Evolutionary conservation across 371 early-diverging fungal genomes (phyloP).

Genomic region (Lichtheimia ornata): DNA sequence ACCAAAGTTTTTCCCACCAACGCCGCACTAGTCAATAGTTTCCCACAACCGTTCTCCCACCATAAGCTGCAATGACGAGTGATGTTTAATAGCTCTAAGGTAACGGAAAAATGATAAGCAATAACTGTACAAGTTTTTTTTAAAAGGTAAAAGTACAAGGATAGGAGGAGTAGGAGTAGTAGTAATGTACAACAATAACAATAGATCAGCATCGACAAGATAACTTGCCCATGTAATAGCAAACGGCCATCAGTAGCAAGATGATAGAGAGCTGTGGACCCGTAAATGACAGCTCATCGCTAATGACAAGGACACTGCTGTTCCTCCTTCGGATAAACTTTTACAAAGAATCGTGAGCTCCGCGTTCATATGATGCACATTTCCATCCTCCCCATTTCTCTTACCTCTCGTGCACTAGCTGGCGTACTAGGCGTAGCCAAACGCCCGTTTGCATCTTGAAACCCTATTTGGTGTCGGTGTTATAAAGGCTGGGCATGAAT

Average conservation of each 20-base stretch:
- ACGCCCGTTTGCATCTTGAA: neutral
- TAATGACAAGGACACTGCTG: slow-evolving; percentile 33
- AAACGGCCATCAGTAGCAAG: slow-evolving; percentile 38
- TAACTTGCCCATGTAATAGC: slow-evolving; percentile 52
- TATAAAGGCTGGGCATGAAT: neutral
- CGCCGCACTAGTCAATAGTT: too few relatives aligned
- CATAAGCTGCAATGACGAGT: too few relatives aligned
- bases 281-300: slow-evolving; percentile 48
- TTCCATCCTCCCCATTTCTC: neutral
- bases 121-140: too few relatives aligned
- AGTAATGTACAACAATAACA: neutral
- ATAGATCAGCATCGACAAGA: slow-evolving; percentile 37
- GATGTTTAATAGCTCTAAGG: too few relatives aligned
- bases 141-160: too few relatives aligned
- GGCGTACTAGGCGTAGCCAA: neutral
- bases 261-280: slow-evolving; percentile 44
- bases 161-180: too few relatives aligned
- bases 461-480: neutral
- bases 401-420: slow-evolving; percentile 6
- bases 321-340: slow-evolving; percentile 12
- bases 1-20: too few relatives aligned
- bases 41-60: too few relatives aligned
- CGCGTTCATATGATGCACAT: too few relatives aligned
- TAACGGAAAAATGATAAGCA: too few relatives aligned
- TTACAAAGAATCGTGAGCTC: neutral